Evolutionary conservation across 139 green algal species (phyloP).

Genomic region (Coelastrella sp.): DNA sequence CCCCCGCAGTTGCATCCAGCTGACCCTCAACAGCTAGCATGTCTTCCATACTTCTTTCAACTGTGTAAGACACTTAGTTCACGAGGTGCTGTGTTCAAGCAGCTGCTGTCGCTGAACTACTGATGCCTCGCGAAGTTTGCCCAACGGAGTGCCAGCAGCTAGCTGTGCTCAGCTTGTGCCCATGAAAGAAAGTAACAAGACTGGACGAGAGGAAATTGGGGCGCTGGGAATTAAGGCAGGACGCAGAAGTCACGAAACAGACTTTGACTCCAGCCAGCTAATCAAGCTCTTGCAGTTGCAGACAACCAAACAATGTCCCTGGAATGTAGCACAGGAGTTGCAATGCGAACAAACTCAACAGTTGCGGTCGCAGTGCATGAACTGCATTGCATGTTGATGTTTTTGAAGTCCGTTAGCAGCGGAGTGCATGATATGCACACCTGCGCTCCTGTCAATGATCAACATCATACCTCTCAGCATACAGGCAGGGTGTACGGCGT

Average conservation of each 20-base stretch:
- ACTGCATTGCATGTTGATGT: neutral
- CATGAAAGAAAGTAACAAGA: no score
- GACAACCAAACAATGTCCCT: no score
- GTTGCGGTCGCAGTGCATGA: no score
- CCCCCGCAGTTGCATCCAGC: neutral
- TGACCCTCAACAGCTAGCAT: slow-evolving; percentile 36
- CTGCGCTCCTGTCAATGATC: neutral
- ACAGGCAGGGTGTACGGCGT: no score
- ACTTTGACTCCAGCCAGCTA: neutral
- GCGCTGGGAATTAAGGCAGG: no score
- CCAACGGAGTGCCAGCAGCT: neutral
- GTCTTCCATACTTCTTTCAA: neutral
- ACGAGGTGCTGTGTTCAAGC: no score
- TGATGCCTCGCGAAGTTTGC: neutral
- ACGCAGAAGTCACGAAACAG: neutral
- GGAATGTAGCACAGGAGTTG: no score
- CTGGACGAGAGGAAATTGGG: no score
- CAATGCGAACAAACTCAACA: no score
- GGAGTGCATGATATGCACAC: neutral
- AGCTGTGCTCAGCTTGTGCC: no score
- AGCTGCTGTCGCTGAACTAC: neutral
- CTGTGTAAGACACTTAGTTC: no score
- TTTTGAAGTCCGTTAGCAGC: neutral
- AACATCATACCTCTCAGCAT: no score
- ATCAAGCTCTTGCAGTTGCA: neutral